Evolutionary conservation across 768 basidiomycete species (phyloP).

Genomic region (Mycena leptocephala): DNA sequence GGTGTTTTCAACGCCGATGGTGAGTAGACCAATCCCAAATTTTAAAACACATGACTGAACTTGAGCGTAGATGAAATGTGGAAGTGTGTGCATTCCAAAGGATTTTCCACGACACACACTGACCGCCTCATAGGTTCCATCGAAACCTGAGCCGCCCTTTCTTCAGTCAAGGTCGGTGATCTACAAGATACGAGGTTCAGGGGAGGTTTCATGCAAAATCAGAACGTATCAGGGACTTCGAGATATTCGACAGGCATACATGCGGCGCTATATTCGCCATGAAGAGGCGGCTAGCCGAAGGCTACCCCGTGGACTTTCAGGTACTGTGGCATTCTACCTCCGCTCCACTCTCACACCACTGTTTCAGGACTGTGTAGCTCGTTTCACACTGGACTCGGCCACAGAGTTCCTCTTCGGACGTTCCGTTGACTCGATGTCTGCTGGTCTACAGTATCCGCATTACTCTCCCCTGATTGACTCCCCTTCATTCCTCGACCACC

Average conservation of each 20-base stretch:
- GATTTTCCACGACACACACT: neutral
- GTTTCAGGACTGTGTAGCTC: constrained; percentile 2
- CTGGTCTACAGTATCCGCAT: neutral
- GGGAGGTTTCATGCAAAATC: too few relatives aligned
- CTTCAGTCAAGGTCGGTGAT: too few relatives aligned
- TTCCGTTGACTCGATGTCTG: neutral
- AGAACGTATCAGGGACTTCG: constrained; percentile 26
- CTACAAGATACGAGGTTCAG: neutral
- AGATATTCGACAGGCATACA: constrained; percentile 13
- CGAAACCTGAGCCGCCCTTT: constrained; percentile 4
- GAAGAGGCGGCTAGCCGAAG: neutral
- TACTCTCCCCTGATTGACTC: neutral
- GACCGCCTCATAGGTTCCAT: constrained; percentile 11
- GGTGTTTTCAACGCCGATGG: constrained; percentile 18
- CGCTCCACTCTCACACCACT: neutral
- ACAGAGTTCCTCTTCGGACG: too few relatives aligned
- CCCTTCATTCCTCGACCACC: neutral
- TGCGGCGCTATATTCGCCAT: neutral
- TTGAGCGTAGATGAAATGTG: too few relatives aligned
- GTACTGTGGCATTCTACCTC: neutral
- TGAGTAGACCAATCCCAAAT: too few relatives aligned
- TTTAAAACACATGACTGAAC: too few relatives aligned
- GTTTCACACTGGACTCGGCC: constrained; percentile 18
- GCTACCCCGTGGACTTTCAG: constrained; percentile 12
- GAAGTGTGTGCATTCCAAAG: neutral